Evolutionary conservation across 108 stramenopile genomes (phyloP), one percentile per base, ranked within the genome.

Genomic region (Parmales sp.): DNA sequence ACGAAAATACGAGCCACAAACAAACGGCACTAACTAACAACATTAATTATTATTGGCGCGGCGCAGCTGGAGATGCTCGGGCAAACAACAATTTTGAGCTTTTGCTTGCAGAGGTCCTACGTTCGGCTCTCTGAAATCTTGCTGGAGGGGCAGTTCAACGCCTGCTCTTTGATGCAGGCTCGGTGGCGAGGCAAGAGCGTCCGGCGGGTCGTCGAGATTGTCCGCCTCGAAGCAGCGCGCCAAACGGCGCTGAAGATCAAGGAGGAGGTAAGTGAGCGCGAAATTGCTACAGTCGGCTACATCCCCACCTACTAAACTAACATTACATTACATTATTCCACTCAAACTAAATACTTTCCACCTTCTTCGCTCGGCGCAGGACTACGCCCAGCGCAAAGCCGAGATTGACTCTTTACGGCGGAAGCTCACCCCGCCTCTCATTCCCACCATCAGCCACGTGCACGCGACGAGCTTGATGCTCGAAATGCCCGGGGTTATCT

Each of bases 91-190:
- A 31, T 34, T 3, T 34, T 60, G 26, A 34, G 29, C n/a, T 60
- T 60, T 34, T 34, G 26, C 4, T 29, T 60, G 9, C 54, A 60
- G 54, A 11, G 54, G 54, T 28, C 54, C 31, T 60, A 26, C 26
- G 54, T 5, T 3, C 29, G 16, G 16, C 54, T 60, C 16, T 34
- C 29, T 3, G 54, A 60, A 34, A 60, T 60, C 26, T 28, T 34
- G 13, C 36, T 28, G 54, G 54, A 60, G 54, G 54, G 54, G 26
- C 29, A 34, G 16, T 60, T 60, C 26, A 60, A 60, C 26, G 54
- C 54, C 2, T 28, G 31, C 6, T 28, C 54, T 20, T 13, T 16
- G 6, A 60, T 60, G 31, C 54, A 60, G 20, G 54, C 54, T 28
- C 4, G 54, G 54, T 28, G 29, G 8, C 26, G 54, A 34, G 54